These are phyloP conservation scores for Physcomitrellopsis africana DNA, from an alignment of 225 moss, liverwort and hornwort species.

Conservation along the genomic window DNA sequence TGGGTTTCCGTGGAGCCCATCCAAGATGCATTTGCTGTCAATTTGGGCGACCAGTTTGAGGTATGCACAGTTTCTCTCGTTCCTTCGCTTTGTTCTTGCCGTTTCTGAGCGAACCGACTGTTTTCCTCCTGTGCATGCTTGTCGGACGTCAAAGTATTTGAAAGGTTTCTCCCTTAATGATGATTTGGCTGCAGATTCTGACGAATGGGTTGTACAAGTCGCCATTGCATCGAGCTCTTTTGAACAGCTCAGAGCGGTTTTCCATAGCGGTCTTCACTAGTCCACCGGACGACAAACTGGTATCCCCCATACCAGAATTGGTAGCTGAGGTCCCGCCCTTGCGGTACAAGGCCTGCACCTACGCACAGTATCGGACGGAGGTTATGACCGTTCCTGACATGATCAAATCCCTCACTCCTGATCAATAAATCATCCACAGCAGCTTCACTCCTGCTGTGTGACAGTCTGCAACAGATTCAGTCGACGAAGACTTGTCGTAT, in stretches of 20 bases:
- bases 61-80: conserved; percentile 3
- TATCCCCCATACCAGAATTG: conserved; percentile 38
- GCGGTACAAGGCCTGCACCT: conserved; percentile 34
- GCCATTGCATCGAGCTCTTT: conserved; percentile 38
- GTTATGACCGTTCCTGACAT: conserved; percentile 35
- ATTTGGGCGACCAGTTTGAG: conserved; percentile 49
- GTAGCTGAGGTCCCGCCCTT: conserved; percentile 19
- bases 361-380: conserved; percentile 22
- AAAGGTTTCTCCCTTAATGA: neutral
- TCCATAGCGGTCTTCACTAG: conserved; percentile 22
- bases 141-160: neutral
- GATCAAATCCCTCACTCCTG: conserved; percentile 39
- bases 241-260: conserved; percentile 32
- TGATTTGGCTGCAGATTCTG: conserved; percentile 33
- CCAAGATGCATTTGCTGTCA: conserved; percentile 32
- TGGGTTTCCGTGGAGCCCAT: conserved; percentile 32
- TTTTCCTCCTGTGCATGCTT: neutral
- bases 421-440: neutral
- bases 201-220: conserved; percentile 45
- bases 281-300: conserved; percentile 13
- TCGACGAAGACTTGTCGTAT: too few species aligned
- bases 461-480: neutral
- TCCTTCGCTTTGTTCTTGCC: neutral
- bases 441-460: neutral
- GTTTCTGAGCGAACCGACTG: too few species aligned